Base-by-base conservation (phyloP, 192 early-diverging fungal species). In the Coemansia guatemalensis region DNA sequence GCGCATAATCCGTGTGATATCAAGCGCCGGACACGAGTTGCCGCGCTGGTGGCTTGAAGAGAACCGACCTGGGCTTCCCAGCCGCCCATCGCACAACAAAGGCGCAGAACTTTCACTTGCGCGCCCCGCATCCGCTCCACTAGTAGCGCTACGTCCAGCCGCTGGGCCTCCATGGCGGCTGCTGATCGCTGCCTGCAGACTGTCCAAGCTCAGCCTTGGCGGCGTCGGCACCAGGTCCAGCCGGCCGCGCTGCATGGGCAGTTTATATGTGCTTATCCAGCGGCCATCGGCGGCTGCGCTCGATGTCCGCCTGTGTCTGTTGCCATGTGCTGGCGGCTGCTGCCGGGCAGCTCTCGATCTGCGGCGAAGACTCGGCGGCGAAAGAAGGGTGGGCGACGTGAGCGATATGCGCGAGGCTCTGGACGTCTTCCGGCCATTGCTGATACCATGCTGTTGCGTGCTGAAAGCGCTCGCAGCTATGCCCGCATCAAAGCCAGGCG, bases 1-100 rank as follows among this genome's bases (percentile, higher is more conserved):
- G 49, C 71, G 76, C 71, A 79, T 74, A 52, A 79, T 73, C 11
- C 71, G 76, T 7, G 71, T 73, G 50, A 79, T 79, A 54, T 73
- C 64, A 21, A 79, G 71, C 20, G 71, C 67, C 11, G 76, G 76
- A 22, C 76, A 79, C 21, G 76, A 79, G 8, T 53, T 50, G 35
- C 67, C 71, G 26, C 76, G 76, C 23, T 64, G 53, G 54, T 79
- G 76, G 67, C 71, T 69, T 25, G 58, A 54, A 26, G 63, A 63
- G 44, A 60, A 64, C 67, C 71, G 62, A 60, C 65, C 59, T 20
- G 72, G 58, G 21, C 72, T 51, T 33, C 62, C 35, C 11, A 74
- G 57, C 58, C 60, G 66, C 65, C 63, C 66, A 30, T 69, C 65
- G 58, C 72, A 64, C 72, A 66, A 74, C 66, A 57, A 58, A 23